Conservation (phyloP, 345 rosid genomes). For the Luvunga scandens region DNA sequence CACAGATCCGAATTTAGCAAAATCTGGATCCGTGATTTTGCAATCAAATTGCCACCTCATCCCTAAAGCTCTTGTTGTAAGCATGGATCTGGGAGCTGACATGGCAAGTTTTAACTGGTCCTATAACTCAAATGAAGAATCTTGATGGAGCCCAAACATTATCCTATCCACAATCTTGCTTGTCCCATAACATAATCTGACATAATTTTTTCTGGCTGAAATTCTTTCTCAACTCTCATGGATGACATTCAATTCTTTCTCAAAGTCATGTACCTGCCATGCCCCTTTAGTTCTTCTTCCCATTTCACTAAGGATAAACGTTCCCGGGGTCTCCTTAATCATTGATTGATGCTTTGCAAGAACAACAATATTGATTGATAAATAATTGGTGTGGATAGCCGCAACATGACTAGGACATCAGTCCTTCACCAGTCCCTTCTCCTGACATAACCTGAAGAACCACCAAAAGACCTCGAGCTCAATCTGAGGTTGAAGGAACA, state of each 20-base stretch:
- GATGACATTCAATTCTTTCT: constrained; percentile 1
- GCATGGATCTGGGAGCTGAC: constrained; percentile 5
- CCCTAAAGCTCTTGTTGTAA: not conserved
- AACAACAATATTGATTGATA: not conserved
- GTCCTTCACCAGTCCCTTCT: constrained; percentile 28
- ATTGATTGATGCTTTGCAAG: not conserved
- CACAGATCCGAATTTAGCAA: no score
- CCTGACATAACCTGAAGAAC: constrained; percentile 18
- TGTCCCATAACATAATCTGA: constrained; percentile 18
- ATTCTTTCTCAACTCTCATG: not conserved
- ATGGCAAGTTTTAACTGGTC: constrained; percentile 21
- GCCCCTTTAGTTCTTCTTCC: not conserved
- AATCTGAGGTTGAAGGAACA: constrained; percentile 45
- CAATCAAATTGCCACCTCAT: not conserved
- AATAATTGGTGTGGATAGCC: constrained; percentile 24
- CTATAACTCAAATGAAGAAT: constrained; percentile 1
- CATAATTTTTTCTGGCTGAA: constrained; percentile 2
- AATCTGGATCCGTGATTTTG: no score
- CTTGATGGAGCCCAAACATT: constrained; percentile 17
- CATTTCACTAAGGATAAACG: not conserved
- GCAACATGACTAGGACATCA: constrained; percentile 35
- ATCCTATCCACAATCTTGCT: constrained; percentile 38
- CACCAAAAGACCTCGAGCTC: constrained; percentile 21
- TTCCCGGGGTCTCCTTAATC: no score
- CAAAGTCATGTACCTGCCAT: not conserved